These are phyloP conservation scores for Apiospora aurea DNA, from an alignment of 2,329 filamentous ascomycete genomes.

Conservation along the genomic window DNA sequence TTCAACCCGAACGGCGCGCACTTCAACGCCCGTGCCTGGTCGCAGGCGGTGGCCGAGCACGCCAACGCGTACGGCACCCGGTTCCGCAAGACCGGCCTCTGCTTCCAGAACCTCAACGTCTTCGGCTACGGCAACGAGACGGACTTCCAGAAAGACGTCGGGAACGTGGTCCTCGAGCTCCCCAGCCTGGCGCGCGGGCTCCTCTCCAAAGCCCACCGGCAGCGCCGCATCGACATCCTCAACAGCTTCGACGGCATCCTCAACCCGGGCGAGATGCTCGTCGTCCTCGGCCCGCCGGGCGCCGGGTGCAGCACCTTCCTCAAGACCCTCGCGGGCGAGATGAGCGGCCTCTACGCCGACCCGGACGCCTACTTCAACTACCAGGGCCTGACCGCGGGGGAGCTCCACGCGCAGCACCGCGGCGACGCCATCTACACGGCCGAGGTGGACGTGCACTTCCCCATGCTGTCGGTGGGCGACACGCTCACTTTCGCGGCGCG, in stretches of 20 bases:
- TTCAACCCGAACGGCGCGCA: constrained; percentile 60
- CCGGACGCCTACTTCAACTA: constrained; percentile 60
- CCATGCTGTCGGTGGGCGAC: constrained; percentile 76
- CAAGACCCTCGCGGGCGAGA: constrained; percentile 52
- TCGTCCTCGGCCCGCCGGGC: constrained; percentile 56
- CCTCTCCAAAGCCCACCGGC: neutral
- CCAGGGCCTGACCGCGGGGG: constrained; percentile 60
- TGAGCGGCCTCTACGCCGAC: constrained; percentile 29
- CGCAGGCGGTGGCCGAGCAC: constrained; percentile 63
- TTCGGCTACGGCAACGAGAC: constrained; percentile 72
- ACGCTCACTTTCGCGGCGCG: constrained; percentile 77
- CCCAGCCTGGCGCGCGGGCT: neutral
- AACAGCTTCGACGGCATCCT: constrained; percentile 70
- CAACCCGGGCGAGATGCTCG: constrained; percentile 60
- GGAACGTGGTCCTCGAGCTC: constrained; percentile 59
- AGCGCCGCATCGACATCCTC: constrained; percentile 49
- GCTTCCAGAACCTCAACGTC: constrained; percentile 72
- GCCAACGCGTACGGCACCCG: constrained; percentile 53
- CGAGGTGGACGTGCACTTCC: constrained; percentile 60
- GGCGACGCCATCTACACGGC: constrained; percentile 53
- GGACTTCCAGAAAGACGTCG: constrained; percentile 74
- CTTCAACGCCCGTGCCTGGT: constrained; percentile 65
- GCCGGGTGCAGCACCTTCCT: constrained; percentile 59
- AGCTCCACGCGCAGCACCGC: constrained; percentile 66
- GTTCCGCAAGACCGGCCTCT: constrained; percentile 69